Evolutionary conservation across 148 eudicot genomes (phyloP), one percentile per base, ranked within the genome.

Genomic region (Dysphania ambrosioides): DNA sequence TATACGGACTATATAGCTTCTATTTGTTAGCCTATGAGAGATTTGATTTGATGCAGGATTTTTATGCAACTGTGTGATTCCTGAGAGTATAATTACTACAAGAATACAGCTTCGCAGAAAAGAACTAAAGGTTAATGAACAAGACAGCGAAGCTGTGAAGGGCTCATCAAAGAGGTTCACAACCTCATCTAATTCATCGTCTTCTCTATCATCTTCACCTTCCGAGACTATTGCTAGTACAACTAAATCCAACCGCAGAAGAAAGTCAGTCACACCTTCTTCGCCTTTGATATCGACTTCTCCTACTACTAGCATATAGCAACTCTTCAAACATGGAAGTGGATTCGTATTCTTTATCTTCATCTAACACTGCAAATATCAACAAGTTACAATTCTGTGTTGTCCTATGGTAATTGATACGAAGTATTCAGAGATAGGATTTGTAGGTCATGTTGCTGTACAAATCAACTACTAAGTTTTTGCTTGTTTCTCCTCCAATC

Each of bases 31-130:
- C n/a, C n/a, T n/a, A n/a, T n/a, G n/a, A n/a, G 5, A 38, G n/a
- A 27, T 68, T 12, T 18, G 15, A 0, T 13, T 0, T 13, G 24
- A 44, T 82, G 67, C 73, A 89, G 93, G 90, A 58, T 79, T 79
- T 30, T 65, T 87, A 3, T 89, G 93, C 87, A 84, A 82, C 8
- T 89, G 93, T 67, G 62, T 89, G 29, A 76, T 89, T 47, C 90
- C 93, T 4, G 85, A 70, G 55, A 80, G 76, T 71, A 61, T 87
- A 66, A 85, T 79, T 6, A 76, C 80, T 9, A 66, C 82, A 6
- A 89, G 82, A 76, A 76, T 89, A 71, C 34, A 61, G 31, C 77
- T 73, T 5, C 76, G 36, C 0, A 41, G 69, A 13, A 76, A 77
- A 41, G 80, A 81, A 47, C 74, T 60, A 29, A 72, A 72, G 72